Evolutionary conservation across 805 yeast genomes (phyloP).

Genomic region (Zygosaccharomyces lentus): DNA sequence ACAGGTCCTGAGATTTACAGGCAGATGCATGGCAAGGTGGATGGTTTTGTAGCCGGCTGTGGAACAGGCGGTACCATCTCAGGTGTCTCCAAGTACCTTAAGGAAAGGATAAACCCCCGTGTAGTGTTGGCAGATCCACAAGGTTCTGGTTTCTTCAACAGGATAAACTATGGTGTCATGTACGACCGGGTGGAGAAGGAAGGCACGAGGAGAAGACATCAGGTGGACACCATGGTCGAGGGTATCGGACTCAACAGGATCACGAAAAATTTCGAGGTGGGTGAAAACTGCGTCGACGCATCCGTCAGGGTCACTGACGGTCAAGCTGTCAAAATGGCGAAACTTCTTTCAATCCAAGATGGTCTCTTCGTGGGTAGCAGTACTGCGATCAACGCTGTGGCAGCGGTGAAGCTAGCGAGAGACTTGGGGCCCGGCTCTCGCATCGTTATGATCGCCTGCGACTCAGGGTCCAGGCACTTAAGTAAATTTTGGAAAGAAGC

Average conservation of each 20-base stretch:
- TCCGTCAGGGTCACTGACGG: slow-evolving; percentile 74
- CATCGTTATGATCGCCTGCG: slow-evolving; percentile 85
- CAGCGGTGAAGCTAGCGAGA: slow-evolving; percentile 62
- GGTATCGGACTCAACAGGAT: slow-evolving; percentile 90
- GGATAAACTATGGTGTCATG: slow-evolving; percentile 90
- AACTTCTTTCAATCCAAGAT: slow-evolving; percentile 70
- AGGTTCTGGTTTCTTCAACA: slow-evolving; percentile 85
- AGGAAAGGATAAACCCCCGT: slow-evolving; percentile 42
- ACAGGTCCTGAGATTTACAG: slow-evolving; percentile 92
- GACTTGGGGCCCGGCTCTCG: slow-evolving; percentile 52
- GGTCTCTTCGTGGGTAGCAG: slow-evolving; percentile 91
- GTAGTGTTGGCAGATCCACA: slow-evolving; percentile 89
- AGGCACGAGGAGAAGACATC: slow-evolving; percentile 92
- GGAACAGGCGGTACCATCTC: slow-evolving; percentile 97
- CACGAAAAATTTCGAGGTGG: slow-evolving; percentile 74
- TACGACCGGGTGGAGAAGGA: slow-evolving; percentile 83
- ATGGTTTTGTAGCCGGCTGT: slow-evolving; percentile 82
- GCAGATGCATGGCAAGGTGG: slow-evolving; percentile 63
- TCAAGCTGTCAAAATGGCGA: slow-evolving; percentile 87
- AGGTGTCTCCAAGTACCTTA: slow-evolving; percentile 80
- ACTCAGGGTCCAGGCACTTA: slow-evolving; percentile 84
- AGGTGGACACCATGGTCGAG: slow-evolving; percentile 90
- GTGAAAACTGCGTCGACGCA: slow-evolving; percentile 67
- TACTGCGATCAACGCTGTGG: slow-evolving; percentile 91
- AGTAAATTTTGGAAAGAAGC: slow-evolving; percentile 90